These are phyloP conservation scores for Cymbopogon citratus DNA, from an alignment of 176 grass and related monocot species.

Conservation along the genomic window DNA sequence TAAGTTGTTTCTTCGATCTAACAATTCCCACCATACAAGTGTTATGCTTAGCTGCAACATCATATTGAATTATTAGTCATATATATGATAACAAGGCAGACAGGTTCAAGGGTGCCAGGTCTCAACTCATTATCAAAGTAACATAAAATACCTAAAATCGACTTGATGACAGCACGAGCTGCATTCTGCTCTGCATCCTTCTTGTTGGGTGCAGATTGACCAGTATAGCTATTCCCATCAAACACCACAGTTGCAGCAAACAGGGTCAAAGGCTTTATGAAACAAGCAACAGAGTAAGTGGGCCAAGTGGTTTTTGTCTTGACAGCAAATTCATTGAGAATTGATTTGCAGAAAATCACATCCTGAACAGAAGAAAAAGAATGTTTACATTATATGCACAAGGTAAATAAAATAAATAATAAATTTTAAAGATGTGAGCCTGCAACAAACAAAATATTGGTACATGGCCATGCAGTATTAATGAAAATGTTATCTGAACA, in stretches of 20 bases:
- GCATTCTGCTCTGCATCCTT: conserved; percentile 68
- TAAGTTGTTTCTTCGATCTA: conserved; percentile 40
- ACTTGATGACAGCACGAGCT: conserved; percentile 44
- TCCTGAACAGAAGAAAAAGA: conserved; percentile 25
- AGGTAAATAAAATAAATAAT: not conserved
- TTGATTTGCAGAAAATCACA: conserved; percentile 49
- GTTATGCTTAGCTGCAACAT: conserved; percentile 33
- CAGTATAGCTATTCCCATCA: conserved; percentile 41
- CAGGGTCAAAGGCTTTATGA: not conserved
- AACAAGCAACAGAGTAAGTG: conserved; percentile 22
- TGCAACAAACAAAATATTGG: not conserved
- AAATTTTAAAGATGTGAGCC: not conserved
- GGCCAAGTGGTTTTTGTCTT: conserved; percentile 35
- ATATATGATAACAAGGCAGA: not conserved
- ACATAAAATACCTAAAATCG: conserved; percentile 60
- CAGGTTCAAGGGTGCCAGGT: not conserved
- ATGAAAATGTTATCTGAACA: not conserved
- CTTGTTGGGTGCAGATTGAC: conserved; percentile 45
- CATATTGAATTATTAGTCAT: conserved; percentile 3
- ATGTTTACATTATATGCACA: conserved; percentile 2
- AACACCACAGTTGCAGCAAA: conserved; percentile 47
- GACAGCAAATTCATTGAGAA: conserved; percentile 60
- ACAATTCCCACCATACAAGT: conserved; percentile 38
- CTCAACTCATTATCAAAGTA: conserved; percentile 19
- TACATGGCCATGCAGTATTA: not conserved